A percentile compares a stretch with the other conserved stretches of the same genome.
These are phyloP conservation scores for Allium sativum DNA, from an alignment of 106 monocot species.

Conservation along the genomic window DNA sequence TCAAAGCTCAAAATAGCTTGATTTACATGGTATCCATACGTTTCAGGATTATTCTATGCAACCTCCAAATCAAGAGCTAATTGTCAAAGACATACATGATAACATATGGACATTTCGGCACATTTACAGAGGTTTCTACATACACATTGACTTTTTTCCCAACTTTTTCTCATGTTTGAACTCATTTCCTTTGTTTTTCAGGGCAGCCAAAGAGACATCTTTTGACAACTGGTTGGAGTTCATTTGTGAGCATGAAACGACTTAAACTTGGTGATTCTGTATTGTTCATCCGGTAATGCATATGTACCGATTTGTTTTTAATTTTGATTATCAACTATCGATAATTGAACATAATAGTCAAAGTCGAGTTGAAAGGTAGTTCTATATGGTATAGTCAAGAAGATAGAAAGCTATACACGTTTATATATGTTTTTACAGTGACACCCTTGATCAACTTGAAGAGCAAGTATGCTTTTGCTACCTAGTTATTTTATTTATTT, in stretches of 20 bases:
- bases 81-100: constrained; percentile 77
- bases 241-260: constrained; percentile 83
- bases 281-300: constrained; percentile 72
- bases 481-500: not conserved
- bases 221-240: constrained; percentile 93
- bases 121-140: constrained; percentile 63
- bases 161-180: not conserved
- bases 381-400: not conserved
- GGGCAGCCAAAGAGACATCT: constrained; percentile 95
- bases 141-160: not conserved
- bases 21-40: not conserved
- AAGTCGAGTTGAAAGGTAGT: not conserved
- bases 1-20: not conserved
- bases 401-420: not conserved
- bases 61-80: constrained; percentile 93
- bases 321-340: not conserved
- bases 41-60: constrained; percentile 83
- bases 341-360: not conserved
- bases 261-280: constrained; percentile 95
- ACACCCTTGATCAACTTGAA: too few species aligned
- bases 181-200: constrained; percentile 26
- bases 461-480: too few species aligned
- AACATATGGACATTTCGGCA: constrained; percentile 90
- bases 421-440: too few species aligned
- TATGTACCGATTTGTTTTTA: not conserved